A percentile compares a stretch with the other conserved stretches of the same genome.
Evolutionary conservation across 73 alveolate genomes (phyloP).

Genomic region (Paramecium octaurelia): DNA sequence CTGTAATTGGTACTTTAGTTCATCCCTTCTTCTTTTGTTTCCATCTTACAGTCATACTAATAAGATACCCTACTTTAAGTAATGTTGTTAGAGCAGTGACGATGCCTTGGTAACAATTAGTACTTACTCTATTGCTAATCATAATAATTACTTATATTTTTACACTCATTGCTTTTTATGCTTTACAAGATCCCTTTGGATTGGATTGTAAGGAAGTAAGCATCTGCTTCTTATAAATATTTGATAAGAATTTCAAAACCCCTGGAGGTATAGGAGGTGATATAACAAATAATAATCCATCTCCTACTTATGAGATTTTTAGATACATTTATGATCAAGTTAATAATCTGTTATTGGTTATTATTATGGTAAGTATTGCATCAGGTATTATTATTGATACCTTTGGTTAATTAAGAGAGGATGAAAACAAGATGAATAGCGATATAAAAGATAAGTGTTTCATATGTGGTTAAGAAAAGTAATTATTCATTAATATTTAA

Average conservation of each 20-base stretch:
- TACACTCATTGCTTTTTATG: constrained; percentile 61
- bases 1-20: constrained; percentile 68
- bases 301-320: not conserved
- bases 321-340: constrained; percentile 49
- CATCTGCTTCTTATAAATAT: constrained; percentile 67
- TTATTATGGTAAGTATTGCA: constrained; percentile 65
- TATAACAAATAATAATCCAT: constrained; percentile 48
- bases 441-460: constrained; percentile 91
- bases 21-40: constrained; percentile 81
- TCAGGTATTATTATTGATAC: constrained; percentile 93
- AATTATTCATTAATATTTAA: constrained; percentile 59
- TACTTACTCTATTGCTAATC: constrained; percentile 71
- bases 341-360: constrained; percentile 49
- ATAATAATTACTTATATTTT: constrained; percentile 69
- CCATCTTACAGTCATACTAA: constrained; percentile 72
- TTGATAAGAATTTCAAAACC: constrained; percentile 75
- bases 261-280: constrained; percentile 83
- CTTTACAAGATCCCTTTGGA: constrained; percentile 60
- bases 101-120: constrained; percentile 72
- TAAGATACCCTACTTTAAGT: constrained; percentile 71
- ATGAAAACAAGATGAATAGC: constrained; percentile 77
- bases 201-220: constrained; percentile 62
- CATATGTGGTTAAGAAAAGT: constrained; percentile 90
- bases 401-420: constrained; percentile 92
- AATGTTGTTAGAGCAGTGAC: constrained; percentile 77